phyloP scores from a whole-genome alignment of 768 basidiomycete genomes.

The Rhodotorula paludigena region DNA sequence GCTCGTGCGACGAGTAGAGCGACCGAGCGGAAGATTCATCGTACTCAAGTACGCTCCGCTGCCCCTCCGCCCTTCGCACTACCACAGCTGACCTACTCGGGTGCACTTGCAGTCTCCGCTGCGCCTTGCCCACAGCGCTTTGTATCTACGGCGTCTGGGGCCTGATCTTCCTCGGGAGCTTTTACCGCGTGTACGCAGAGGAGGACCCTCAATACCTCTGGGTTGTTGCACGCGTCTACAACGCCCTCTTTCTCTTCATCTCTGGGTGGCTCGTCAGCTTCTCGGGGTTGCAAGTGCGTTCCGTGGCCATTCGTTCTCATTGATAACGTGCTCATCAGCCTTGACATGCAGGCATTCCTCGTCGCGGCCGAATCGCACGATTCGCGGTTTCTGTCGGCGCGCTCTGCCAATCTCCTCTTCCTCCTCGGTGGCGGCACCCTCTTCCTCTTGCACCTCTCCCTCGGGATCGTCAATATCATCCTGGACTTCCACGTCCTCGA shows the following conservation, averaged over 20 bases:
- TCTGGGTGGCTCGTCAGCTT: neutral
- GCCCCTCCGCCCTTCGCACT: neutral
- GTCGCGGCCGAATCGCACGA: neutral
- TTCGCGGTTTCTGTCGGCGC: neutral
- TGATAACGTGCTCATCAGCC: too few relatives aligned
- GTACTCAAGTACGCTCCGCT: constrained; percentile 9
- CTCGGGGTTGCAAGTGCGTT: neutral
- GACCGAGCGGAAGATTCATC: neutral
- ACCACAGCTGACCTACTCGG: too few relatives aligned
- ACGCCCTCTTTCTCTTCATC: neutral
- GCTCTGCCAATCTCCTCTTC: neutral
- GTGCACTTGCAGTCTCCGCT: neutral
- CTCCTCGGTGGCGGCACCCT: neutral
- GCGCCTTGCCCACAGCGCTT: neutral
- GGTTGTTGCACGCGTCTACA: neutral
- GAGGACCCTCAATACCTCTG: neutral
- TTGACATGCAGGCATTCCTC: constrained; percentile 4
- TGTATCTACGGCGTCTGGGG: neutral
- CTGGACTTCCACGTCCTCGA: neutral
- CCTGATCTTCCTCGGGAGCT: neutral
- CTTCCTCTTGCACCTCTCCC: neutral
- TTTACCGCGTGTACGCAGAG: neutral
- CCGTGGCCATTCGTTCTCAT: neutral
- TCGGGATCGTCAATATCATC: neutral
- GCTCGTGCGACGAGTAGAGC: neutral